These are phyloP conservation scores for Waltergamsia citrina DNA, from an alignment of 2,329 filamentous ascomycete genomes.

Conservation along the genomic window DNA sequence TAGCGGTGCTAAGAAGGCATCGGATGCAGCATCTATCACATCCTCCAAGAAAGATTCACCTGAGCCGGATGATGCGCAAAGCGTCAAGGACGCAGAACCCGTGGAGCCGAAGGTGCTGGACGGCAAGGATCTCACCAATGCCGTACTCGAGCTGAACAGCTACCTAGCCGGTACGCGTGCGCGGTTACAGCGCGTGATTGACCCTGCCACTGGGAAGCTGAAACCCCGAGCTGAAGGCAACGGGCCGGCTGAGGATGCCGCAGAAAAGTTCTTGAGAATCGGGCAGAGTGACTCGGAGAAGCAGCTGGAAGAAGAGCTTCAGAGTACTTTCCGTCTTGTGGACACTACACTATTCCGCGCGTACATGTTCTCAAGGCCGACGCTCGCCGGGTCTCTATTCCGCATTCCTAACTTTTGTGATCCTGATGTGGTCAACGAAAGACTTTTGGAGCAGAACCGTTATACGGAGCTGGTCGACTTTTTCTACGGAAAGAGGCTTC, in stretches of 20 bases:
- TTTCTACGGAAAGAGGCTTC: slow-evolving; percentile 88
- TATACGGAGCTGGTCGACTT: slow-evolving; percentile 98
- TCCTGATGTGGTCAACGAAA: slow-evolving; percentile 88
- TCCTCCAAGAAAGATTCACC: slow-evolving; percentile 43
- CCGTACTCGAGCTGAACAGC: slow-evolving; percentile 73
- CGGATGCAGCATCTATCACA: slow-evolving; percentile 50
- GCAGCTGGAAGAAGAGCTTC: slow-evolving; percentile 61
- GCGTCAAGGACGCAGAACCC: slow-evolving; percentile 29
- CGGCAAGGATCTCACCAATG: slow-evolving; percentile 74
- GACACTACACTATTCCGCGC: slow-evolving; percentile 92
- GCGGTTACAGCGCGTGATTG: slow-evolving; percentile 50
- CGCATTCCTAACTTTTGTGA: slow-evolving; percentile 97
- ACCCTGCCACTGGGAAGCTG: slow-evolving; percentile 53
- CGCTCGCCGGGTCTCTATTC: slow-evolving; percentile 80
- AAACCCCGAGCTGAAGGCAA: slow-evolving; percentile 37
- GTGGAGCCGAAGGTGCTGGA: slow-evolving; percentile 31
- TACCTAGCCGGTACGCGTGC: slow-evolving; percentile 82
- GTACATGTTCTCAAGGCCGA: slow-evolving; percentile 86
- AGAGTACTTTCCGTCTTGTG: slow-evolving; percentile 70
- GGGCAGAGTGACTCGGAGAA: slow-evolving; percentile 38
- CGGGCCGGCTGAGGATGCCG: slow-evolving; percentile 34
- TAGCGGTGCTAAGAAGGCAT: slow-evolving; percentile 32
- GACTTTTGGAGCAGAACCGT: slow-evolving; percentile 75
- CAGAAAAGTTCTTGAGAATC: slow-evolving; percentile 47
- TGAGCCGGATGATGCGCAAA: slow-evolving; percentile 46